Percentiles rank a stretch among this genome's conserved stretches.
phyloP scores from a whole-genome alignment of 495 filamentous ascomycete genomes.

The Neurospora tetrasperma region DNA sequence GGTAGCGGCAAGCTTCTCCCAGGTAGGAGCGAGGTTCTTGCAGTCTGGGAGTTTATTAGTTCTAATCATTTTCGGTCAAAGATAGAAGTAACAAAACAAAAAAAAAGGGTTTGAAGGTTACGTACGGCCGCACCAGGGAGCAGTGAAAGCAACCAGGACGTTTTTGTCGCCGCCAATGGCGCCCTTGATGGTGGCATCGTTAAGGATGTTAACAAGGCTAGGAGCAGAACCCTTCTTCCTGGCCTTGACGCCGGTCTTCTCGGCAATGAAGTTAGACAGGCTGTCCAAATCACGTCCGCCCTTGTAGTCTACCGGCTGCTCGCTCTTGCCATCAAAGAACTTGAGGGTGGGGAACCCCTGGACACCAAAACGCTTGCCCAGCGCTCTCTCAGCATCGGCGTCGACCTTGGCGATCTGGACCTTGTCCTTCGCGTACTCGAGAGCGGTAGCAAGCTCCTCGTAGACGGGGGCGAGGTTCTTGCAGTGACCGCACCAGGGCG shows the following conservation, averaged over 20 bases:
- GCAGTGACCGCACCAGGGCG: conserved; percentile 98
- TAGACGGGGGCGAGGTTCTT: conserved; percentile 92
- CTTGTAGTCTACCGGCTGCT: conserved; percentile 75
- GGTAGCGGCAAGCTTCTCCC: conserved; percentile 78
- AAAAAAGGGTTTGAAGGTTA: conserved; percentile 16
- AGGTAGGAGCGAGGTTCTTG: conserved; percentile 84
- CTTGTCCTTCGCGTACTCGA: conserved; percentile 66
- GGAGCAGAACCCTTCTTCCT: conserved; percentile 57
- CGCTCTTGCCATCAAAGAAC: conserved; percentile 95
- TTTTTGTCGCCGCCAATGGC: conserved; percentile 75
- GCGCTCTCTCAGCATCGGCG: conserved; percentile 72
- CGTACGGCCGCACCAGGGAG: conserved; percentile 95
- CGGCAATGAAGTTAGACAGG: conserved; percentile 65
- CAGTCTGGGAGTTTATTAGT: conserved; percentile 59
- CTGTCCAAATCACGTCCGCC: conserved; percentile 83
- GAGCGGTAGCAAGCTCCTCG: conserved; percentile 75
- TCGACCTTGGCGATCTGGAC: conserved; percentile 90
- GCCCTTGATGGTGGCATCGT: conserved; percentile 66
- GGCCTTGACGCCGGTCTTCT: conserved; percentile 77
- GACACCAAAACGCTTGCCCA: conserved; percentile 78
- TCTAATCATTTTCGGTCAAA: neutral
- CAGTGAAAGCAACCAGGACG: conserved; percentile 92
- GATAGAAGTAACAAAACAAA: neutral
- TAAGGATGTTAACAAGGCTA: conserved; percentile 70
- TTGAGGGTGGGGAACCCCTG: conserved; percentile 96